A percentile compares a stretch with the other conserved stretches of the same genome.
These are phyloP conservation scores for Saccharum hybrid DNA, from an alignment of 202 grass and related monocot species.

Conservation along the genomic window DNA sequence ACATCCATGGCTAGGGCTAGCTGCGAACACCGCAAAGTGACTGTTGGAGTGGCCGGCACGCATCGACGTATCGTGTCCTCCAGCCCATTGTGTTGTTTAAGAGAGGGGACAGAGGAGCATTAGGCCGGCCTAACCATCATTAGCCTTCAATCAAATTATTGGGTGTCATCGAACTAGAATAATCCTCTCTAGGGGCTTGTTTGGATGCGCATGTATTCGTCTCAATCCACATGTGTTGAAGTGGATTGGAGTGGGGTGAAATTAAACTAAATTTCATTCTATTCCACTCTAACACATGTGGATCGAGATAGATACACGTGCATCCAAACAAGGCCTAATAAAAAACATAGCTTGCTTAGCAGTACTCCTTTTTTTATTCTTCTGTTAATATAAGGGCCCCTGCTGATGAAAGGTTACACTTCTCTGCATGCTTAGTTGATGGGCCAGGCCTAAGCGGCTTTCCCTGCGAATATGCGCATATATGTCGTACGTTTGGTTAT, in stretches of 20 bases:
- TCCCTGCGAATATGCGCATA: too few relatives aligned
- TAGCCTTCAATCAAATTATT: conserved; percentile 39
- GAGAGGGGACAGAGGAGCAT: conserved; percentile 35
- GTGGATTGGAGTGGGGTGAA: too few relatives aligned
- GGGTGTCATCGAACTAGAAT: neutral
- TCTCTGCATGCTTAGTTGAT: too few relatives aligned
- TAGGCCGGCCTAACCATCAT: conserved; percentile 49
- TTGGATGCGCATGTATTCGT: too few relatives aligned
- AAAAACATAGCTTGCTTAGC: neutral
- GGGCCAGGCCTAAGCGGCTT: too few relatives aligned
- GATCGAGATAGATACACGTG: too few relatives aligned
- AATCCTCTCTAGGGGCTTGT: neutral
- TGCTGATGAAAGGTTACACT: neutral
- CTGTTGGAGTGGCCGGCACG: conserved; percentile 46
- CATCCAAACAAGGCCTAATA: neutral
- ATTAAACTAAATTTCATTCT: too few relatives aligned
- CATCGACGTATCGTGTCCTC: conserved; percentile 50
- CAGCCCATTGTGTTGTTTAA: conserved; percentile 35
- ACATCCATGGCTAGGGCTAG: conserved; percentile 25
- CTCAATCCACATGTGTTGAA: too few relatives aligned
- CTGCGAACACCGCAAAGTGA: conserved; percentile 36
- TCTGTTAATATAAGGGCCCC: too few relatives aligned
- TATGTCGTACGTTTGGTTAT: too few relatives aligned
- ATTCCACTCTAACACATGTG: too few relatives aligned
- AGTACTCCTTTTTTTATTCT: neutral